Evolutionary conservation across 306 rosid genomes (phyloP).

Genomic region (Pueraria montana): DNA sequence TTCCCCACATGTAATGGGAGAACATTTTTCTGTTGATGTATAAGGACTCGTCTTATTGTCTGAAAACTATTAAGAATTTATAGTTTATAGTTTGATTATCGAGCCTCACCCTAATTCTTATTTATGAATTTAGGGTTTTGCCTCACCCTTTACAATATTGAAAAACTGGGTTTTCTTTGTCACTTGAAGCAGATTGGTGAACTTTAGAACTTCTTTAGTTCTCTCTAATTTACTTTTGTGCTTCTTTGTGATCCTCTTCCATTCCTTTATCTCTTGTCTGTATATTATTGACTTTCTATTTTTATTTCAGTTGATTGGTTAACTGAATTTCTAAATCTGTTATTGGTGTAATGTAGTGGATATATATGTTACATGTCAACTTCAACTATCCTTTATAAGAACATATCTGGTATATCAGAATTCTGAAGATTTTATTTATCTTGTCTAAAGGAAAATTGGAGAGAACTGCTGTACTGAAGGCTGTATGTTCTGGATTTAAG

Average conservation of each 20-base stretch:
- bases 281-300: slow-evolving; percentile 8
- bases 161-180: too few relatives aligned
- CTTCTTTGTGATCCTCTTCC: not conserved
- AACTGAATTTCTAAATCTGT: slow-evolving; percentile 21
- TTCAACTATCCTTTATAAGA: slow-evolving; percentile 13
- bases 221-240: too few relatives aligned
- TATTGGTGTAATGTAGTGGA: slow-evolving; percentile 10
- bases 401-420: slow-evolving; percentile 9
- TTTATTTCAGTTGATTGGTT: not conserved
- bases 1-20: too few relatives aligned
- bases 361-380: not conserved
- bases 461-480: slow-evolving; percentile 81
- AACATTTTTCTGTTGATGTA: too few relatives aligned
- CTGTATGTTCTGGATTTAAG: slow-evolving; percentile 91
- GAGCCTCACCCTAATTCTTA: too few relatives aligned
- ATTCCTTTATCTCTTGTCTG: not conserved
- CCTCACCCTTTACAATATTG: too few relatives aligned
- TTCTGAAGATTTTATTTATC: slow-evolving; percentile 47
- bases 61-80: too few relatives aligned
- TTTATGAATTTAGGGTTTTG: too few relatives aligned
- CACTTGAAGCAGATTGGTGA: not conserved
- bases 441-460: slow-evolving; percentile 82
- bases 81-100: too few relatives aligned
- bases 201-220: too few relatives aligned
- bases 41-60: too few relatives aligned